A percentile compares a stretch with the other conserved stretches of the same genome.
These are phyloP conservation scores for Zalaria sp. DNA, from an alignment of 2,329 filamentous ascomycete genomes.

Conservation along the genomic window DNA sequence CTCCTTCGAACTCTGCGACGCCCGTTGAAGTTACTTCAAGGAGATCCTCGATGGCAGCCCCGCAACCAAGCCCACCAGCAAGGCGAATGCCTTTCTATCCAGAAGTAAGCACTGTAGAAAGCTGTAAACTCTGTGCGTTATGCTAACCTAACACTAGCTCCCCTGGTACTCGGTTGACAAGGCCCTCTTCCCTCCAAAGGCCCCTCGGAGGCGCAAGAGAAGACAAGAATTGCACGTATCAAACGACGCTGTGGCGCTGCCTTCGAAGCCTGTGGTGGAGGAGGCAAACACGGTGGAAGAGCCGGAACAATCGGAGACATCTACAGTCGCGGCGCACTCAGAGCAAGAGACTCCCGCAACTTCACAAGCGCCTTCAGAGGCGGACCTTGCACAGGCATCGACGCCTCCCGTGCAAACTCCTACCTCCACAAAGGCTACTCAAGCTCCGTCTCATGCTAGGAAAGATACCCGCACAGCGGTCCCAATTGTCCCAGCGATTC, in stretches of 20 bases:
- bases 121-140: not conserved
- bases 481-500: conserved; percentile 36
- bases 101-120: conserved; percentile 22
- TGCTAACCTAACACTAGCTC: conserved; percentile 23
- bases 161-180: conserved; percentile 47
- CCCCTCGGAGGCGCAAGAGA: conserved; percentile 31
- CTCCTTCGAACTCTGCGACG: conserved; percentile 16
- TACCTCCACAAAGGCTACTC: conserved; percentile 15
- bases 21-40: conserved; percentile 15
- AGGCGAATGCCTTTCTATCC: conserved; percentile 33
- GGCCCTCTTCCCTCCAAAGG: conserved; percentile 37
- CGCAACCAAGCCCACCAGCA: conserved; percentile 9
- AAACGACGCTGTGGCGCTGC: conserved; percentile 34
- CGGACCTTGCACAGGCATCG: conserved; percentile 37
- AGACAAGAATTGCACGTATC: conserved; percentile 22
- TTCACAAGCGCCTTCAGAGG: conserved; percentile 44
- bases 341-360: conserved; percentile 43
- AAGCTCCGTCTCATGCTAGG: conserved; percentile 19
- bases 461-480: conserved; percentile 30
- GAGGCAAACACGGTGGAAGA: conserved; percentile 12
- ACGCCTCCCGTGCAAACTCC: conserved; percentile 27
- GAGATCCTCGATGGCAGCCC: conserved; percentile 10
- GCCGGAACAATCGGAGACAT: conserved; percentile 25
- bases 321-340: conserved; percentile 28
- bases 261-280: conserved; percentile 25